These are phyloP conservation scores for Rhodotorula kratochvilovae DNA, from an alignment of 768 basidiomycete genomes.

Conservation along the genomic window DNA sequence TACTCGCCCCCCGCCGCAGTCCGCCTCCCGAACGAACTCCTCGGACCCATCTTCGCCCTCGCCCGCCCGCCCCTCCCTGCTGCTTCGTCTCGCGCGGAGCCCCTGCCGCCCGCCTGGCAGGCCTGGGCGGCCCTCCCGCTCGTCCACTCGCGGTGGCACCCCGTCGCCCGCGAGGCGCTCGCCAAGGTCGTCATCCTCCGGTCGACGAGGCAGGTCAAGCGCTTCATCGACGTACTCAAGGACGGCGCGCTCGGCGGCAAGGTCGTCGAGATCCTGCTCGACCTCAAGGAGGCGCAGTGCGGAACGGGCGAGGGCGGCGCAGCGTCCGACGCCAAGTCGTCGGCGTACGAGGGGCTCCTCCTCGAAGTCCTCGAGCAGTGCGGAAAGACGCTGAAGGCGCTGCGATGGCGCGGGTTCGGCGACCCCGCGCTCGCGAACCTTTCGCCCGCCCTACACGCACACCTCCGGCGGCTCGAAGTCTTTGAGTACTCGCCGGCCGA, in stretches of 20 bases:
- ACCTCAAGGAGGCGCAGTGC: slow-evolving; percentile 7
- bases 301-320: background rate
- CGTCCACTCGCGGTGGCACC: slow-evolving; percentile 18
- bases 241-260: background rate
- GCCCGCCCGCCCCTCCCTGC: background rate
- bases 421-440: background rate
- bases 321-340: background rate
- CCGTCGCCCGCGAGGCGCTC: background rate
- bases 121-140: background rate
- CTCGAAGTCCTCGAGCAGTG: background rate
- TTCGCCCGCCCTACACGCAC: background rate
- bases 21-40: slow-evolving; percentile 25
- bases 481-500: slow-evolving; percentile 18
- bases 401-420: slow-evolving; percentile 18
- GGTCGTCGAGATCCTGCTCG: slow-evolving; percentile 18
- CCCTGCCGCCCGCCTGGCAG: background rate
- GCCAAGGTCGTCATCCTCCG: background rate
- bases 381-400: background rate
- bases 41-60: slow-evolving; percentile 11
- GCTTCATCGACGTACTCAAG: background rate
- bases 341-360: background rate
- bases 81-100: background rate
- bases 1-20: background rate
- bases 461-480: background rate
- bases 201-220: background rate